A percentile compares a stretch with the other conserved stretches of the same genome.
These are phyloP conservation scores for Xylariaceae sp. DNA, from an alignment of 2,329 filamentous ascomycete genomes.

Conservation along the genomic window DNA sequence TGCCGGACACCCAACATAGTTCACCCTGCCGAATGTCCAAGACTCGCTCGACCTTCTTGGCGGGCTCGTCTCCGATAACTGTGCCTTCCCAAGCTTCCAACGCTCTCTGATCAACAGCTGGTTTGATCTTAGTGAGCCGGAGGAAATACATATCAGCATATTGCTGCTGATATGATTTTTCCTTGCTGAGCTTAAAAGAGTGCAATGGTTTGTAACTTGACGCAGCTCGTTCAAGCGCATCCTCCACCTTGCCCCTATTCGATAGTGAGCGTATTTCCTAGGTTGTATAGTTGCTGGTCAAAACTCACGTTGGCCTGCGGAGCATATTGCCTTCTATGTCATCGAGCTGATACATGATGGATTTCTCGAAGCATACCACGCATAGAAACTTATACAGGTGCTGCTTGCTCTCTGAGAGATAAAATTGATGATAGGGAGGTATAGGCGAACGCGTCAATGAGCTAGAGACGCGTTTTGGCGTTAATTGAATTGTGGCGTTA, in stretches of 20 bases:
- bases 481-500: constrained; percentile 41
- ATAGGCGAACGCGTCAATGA: constrained; percentile 13
- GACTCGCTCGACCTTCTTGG: constrained; percentile 81
- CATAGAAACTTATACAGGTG: background rate
- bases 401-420: constrained; percentile 4
- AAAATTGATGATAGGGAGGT: constrained; percentile 2
- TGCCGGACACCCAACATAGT: constrained; percentile 93
- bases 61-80: constrained; percentile 76
- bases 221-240: constrained; percentile 56
- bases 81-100: constrained; percentile 77
- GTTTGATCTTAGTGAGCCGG: constrained; percentile 85
- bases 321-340: constrained; percentile 52
- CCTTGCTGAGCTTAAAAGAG: constrained; percentile 74
- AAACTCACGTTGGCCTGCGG: constrained; percentile 55
- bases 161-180: constrained; percentile 86
- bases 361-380: background rate
- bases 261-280: constrained; percentile 31
- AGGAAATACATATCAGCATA: constrained; percentile 98
- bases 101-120: constrained; percentile 77
- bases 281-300: background rate
- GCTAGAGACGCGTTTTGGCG: constrained; percentile 44
- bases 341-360: constrained; percentile 51
- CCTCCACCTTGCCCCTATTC: constrained; percentile 45
- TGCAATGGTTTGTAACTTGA: constrained; percentile 75
- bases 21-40: constrained; percentile 95